Evolutionary conservation across 2,329 filamentous ascomycete species (phyloP).

Genomic region (Botrytis porri): DNA sequence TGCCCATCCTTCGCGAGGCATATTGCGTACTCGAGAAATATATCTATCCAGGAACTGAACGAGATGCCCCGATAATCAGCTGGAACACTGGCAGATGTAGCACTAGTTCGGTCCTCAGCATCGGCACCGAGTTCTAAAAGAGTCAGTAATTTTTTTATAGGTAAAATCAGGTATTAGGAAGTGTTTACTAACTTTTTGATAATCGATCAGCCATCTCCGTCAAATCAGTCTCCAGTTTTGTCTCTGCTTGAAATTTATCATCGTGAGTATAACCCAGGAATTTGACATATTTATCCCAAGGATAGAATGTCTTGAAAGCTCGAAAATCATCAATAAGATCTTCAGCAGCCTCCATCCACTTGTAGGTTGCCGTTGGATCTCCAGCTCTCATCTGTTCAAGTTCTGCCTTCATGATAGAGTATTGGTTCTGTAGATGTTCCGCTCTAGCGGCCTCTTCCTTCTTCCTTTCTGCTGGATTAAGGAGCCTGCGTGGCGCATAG

Average conservation of each 20-base stretch:
- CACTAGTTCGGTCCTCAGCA: slow-evolving; percentile 22
- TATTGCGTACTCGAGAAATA: slow-evolving; percentile 86
- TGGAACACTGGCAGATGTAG: slow-evolving; percentile 28
- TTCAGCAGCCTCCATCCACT: slow-evolving; percentile 59
- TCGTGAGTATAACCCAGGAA: slow-evolving; percentile 47
- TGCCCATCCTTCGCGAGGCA: slow-evolving; percentile 67
- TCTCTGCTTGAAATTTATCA: slow-evolving; percentile 28
- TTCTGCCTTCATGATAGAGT: slow-evolving; percentile 44
- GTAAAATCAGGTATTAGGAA: not conserved
- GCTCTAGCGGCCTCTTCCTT: slow-evolving; percentile 36
- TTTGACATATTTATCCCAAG: slow-evolving; percentile 62
- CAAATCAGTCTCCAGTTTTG: slow-evolving; percentile 33
- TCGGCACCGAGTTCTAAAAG: slow-evolving; percentile 32
- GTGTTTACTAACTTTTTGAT: slow-evolving; percentile 30
- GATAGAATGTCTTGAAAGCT: slow-evolving; percentile 61
- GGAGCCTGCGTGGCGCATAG: slow-evolving; percentile 19
- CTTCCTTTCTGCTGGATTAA: slow-evolving; percentile 40
- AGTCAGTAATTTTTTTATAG: slow-evolving; percentile 20
- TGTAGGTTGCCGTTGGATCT: slow-evolving; percentile 25
- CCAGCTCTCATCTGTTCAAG: slow-evolving; percentile 38
- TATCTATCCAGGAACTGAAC: slow-evolving; percentile 82
- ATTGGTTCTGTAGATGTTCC: slow-evolving; percentile 39
- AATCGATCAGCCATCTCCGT: slow-evolving; percentile 35
- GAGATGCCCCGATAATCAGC: slow-evolving; percentile 68
- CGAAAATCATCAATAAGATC: slow-evolving; percentile 62